phyloP scores from a whole-genome alignment of 257 asterid genomes.

The Pogostemon cablin region DNA sequence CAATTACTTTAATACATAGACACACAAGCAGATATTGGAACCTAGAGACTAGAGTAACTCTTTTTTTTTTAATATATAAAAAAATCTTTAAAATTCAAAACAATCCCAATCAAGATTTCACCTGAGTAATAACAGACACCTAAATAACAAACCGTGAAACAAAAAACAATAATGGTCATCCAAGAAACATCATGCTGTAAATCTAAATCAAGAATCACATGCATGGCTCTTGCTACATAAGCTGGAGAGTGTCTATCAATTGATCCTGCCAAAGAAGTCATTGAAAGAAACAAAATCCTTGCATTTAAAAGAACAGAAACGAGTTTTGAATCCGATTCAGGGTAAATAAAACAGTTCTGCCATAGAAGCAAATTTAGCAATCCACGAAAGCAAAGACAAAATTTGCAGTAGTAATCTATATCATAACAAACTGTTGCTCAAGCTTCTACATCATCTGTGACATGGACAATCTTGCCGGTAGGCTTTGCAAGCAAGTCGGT shows the following conservation, averaged over 20 bases:
- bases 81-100: too few relatives aligned
- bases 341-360: constrained; percentile 22
- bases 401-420: constrained; percentile 35
- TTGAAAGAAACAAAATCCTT: neutral
- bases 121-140: too few relatives aligned
- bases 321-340: constrained; percentile 18
- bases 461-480: constrained; percentile 47
- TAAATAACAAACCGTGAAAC: too few relatives aligned
- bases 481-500: constrained; percentile 67
- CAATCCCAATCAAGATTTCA: too few relatives aligned
- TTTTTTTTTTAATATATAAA: too few relatives aligned
- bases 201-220: too few relatives aligned
- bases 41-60: too few relatives aligned
- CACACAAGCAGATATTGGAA: too few relatives aligned
- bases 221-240: too few relatives aligned
- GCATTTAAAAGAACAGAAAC: constrained; percentile 13
- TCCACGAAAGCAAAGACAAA: constrained; percentile 31
- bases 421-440: constrained; percentile 19
- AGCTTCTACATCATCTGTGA: constrained; percentile 50
- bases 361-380: constrained; percentile 26
- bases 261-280: neutral
- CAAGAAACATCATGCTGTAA: too few relatives aligned
- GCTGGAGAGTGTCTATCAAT: neutral
- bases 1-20: too few relatives aligned
- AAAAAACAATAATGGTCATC: too few relatives aligned